Evolutionary conservation across 176 grass and related monocot genomes (phyloP), one percentile per base, ranked within the genome.

Genomic region (Carex cristatella): DNA sequence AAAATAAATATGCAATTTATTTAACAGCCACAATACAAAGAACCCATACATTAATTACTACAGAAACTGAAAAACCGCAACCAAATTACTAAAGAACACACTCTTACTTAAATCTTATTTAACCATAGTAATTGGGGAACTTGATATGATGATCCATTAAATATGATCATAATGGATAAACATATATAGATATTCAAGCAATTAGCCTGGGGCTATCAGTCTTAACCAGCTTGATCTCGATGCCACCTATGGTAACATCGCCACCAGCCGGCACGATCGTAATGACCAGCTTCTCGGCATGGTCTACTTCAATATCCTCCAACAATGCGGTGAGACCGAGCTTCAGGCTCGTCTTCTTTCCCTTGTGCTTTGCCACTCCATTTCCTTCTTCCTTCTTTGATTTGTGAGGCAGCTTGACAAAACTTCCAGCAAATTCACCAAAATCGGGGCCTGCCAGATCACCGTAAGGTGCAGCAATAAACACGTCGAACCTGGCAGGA

Each of bases 361-460:
- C 42, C 72, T 81, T 81, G 13, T 13, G 15, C 14, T 81, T 81
- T 27, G 32, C 79, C 10, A 1, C 32, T n/a, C 55, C 33, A 33
- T 63, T 59, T 2, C 35, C 55, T 0, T 46, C 63, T 1, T 88
- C 79, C 13, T 53, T 83, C 6, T 12, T 16, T 19, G 13, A 3
- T 12, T 33, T 81, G 58, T 81, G 58, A 81, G 79, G 79, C 31
- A 94, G 31, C 49, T 73, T 64, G 5, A 86, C 84, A 59, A 91
- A 94, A 78, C 79, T 90, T 3, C 88, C 90, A 3, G 23, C 92
- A 61, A 94, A 76, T 60, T 94, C 87, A 19, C 92, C 60, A 0
- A 82, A 88, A 16, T 86, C 49, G 0, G 61, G 83, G 28, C 66
- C 31, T 2, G 91, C 87, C 77, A 86, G 77, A 12, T 78, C 13